phyloP scores from a whole-genome alignment of 2,329 filamentous ascomycete genomes.

The Pestalotiopsis sp. region DNA sequence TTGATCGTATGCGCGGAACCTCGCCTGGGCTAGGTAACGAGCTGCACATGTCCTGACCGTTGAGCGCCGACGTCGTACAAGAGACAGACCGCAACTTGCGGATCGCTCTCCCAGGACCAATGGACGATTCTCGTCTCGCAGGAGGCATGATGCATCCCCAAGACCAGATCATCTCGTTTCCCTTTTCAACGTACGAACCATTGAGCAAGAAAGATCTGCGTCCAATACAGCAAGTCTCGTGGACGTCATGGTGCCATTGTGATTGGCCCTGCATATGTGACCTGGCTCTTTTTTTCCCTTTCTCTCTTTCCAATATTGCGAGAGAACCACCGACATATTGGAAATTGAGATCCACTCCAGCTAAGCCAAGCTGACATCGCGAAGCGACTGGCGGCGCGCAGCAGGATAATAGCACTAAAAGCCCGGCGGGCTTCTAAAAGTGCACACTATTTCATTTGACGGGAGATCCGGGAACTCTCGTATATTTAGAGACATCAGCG shows the following conservation, averaged over 20 bases:
- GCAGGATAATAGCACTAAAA: neutral
- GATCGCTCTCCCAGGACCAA: neutral
- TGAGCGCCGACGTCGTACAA: neutral
- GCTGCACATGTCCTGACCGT: neutral
- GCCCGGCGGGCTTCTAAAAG: neutral
- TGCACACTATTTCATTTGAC: neutral
- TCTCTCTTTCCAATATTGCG: neutral
- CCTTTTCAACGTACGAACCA: neutral
- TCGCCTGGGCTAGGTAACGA: neutral
- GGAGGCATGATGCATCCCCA: neutral
- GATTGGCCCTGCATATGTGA: constrained; percentile 2
- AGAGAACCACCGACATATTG: neutral
- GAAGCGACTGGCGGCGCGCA: neutral
- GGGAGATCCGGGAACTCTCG: neutral
- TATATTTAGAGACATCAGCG: neutral
- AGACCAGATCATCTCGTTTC: neutral
- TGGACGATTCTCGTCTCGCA: neutral
- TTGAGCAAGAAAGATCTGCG: neutral
- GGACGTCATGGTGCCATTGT: neutral
- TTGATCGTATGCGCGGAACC: neutral
- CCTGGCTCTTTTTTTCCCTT: neutral
- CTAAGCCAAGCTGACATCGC: neutral
- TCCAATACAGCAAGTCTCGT: neutral
- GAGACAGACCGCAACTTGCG: neutral
- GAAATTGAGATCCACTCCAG: constrained; percentile 1